Evolutionary conservation across 2,329 filamentous ascomycete species (phyloP), one percentile per base, ranked within the genome.

Genomic region (Cercospora beticola): DNA sequence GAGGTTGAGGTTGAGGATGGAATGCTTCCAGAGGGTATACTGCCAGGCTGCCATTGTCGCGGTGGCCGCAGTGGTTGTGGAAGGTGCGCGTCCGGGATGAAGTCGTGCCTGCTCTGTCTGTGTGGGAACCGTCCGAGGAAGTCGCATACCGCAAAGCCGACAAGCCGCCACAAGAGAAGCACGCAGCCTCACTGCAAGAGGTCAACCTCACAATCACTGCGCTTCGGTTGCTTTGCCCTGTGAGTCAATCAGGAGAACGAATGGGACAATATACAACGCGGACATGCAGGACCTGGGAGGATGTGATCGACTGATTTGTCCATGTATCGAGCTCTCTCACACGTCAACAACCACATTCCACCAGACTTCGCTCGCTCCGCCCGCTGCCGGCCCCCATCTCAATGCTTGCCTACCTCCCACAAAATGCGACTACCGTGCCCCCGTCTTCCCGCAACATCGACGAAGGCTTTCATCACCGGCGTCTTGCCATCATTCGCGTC

Each of bases 321-420:
- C 60, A 64, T 57, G 26, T 64, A 64, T 64, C 49, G 52, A 56
- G 56, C 61, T 58, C 67, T 66, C 63, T 68, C 70, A 68, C 70
- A 71, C 71, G 66, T 71, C 66, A 65, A 72, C 71, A 71, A 62
- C 68, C 52, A 68, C 68, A 65, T 72, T 62, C 65, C 65, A 70
- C 65, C 68, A 66, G 56, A 40, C 62, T 57, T 64, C 30, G 64
- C 67, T 66, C 52, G 60, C 66, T 70, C 71, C 71, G 65, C 26
- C 67, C 68, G 67, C 70, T 43, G 67, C 70, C 68, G 62, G 65
- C 65, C 69, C 70, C 68, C 70, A 65, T 65, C 60, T 68, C 64
- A 56, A 64, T 64, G 62, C 71, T 75, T 75, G 74, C 70, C 70
- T 73, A 73, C 71, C 70, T 72, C 70, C 71, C 65, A 60, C 66